These are phyloP conservation scores for Colletotrichum costaricense DNA, from an alignment of 2,329 filamentous ascomycete genomes.

Conservation along the genomic window DNA sequence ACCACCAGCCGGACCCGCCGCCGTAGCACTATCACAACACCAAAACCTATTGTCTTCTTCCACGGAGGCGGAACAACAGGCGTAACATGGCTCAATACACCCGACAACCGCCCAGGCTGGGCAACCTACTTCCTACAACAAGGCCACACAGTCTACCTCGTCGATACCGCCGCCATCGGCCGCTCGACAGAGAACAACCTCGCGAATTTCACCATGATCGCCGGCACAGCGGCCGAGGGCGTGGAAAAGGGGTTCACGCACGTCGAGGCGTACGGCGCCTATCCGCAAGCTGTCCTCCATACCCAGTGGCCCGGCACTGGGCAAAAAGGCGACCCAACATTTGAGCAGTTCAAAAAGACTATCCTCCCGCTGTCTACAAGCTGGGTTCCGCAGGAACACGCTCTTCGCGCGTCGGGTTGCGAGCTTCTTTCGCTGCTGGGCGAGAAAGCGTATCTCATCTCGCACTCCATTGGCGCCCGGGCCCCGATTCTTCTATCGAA, in stretches of 20 bases:
- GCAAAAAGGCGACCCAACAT: conserved; percentile 40
- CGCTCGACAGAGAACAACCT: conserved; percentile 46
- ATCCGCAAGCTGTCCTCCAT: conserved; percentile 44
- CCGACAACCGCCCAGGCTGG: conserved; percentile 59
- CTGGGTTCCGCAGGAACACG: conserved; percentile 41
- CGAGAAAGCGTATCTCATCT: conserved; percentile 43
- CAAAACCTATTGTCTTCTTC: conserved; percentile 31
- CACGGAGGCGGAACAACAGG: conserved; percentile 29
- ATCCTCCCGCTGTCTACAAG: conserved; percentile 44
- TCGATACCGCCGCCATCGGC: conserved; percentile 54
- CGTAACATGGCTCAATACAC: conserved; percentile 54
- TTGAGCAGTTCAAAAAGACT: conserved; percentile 44
- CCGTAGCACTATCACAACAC: not conserved
- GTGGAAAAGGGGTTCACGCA: conserved; percentile 49
- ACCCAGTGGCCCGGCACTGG: conserved; percentile 52
- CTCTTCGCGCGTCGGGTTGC: conserved; percentile 44
- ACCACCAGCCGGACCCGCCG: not conserved
- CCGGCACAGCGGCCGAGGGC: conserved; percentile 28
- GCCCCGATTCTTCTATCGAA: conserved; percentile 39
- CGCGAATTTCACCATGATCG: conserved; percentile 33
- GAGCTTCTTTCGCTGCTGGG: conserved; percentile 44
- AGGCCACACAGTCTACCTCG: conserved; percentile 56
- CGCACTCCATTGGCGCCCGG: conserved; percentile 43
- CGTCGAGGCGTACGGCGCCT: conserved; percentile 37
- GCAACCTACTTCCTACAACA: conserved; percentile 53